Evolutionary conservation across 140 eudicot species (phyloP), one percentile per base, ranked within the genome.

Genomic region (Bidens hawaiensis): DNA sequence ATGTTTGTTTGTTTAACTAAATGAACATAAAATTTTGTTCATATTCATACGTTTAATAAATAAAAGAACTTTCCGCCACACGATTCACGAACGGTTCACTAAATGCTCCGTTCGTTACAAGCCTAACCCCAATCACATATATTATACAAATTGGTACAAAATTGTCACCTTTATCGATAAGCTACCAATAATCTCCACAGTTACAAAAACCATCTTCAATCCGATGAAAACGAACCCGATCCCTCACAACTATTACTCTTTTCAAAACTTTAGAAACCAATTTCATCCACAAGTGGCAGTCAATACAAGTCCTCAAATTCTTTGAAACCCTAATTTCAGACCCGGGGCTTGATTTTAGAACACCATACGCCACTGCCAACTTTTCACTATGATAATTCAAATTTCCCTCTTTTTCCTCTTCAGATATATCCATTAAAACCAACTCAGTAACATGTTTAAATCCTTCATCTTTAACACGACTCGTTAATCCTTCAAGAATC

Each of bases 101-200:
- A n/a, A n/a, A n/a, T n/a, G n/a, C n/a, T n/a, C n/a, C n/a, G n/a
- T n/a, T n/a, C n/a, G n/a, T n/a, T n/a, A n/a, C n/a, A n/a, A n/a
- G n/a, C n/a, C n/a, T n/a, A n/a, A n/a, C n/a, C n/a, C n/a, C n/a
- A n/a, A n/a, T n/a, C n/a, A n/a, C n/a, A n/a, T n/a, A n/a, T n/a
- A n/a, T n/a, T 43, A 57, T 24, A 15, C 34, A 31, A 31, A 48
- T 28, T 24, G 62, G 62, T 21, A 11, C 6, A n/a, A 24, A 59
- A 31, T 47, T 48, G 27, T 55, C 41, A 55, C 42, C 42, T 27
- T 55, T 55, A 55, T 27, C 36, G 1, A 13, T 34, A 41, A 9
- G 63, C 77, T 78, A 90, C 97, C 98, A 91, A 72, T 87, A 85
- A 53, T 87, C 99, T 49, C 89, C 85, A 62, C 96, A 91, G 38